Evolutionary conservation across 2,329 filamentous ascomycete genomes (phyloP), one percentile per base, ranked within the genome.

Genomic region (Claviceps sorghi): DNA sequence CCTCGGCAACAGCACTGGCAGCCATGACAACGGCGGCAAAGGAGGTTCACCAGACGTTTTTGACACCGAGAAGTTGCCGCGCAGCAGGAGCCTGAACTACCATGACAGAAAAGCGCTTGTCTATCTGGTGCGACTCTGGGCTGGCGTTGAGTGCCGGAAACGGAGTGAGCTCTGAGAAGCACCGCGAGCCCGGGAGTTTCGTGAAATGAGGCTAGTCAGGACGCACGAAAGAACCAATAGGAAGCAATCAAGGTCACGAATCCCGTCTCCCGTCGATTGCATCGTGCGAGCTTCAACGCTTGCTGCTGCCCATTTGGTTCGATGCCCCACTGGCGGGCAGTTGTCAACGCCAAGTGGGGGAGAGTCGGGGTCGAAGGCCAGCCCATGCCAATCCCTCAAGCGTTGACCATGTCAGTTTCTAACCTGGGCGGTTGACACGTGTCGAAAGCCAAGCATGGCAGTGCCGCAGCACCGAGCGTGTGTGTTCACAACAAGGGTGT

Each of bases 21-120:
- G 43, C 42, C 52, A 53, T 53, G 36, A 38, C 5, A 15, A n/a
- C 34, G 52, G 29, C 32, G 29, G 32, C 4, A 42, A 50, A 53
- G 40, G 10, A n/a, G 34, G 42, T 21, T 13, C 19, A 48, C 48
- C 30, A 17, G 36, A 8, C 17, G 36, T 17, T 21, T 21, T 45
- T 15, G 41, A 50, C 42, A 38, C 42, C 22, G 15, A 47, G 34
- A 45, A 43, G 42, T 47, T 45, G 48, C 43, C 52, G 38, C 9
- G 34, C 17, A 32, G 34, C 13, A 45, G 11, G 41, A 29, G n/a
- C 22, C 26, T 30, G 48, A 30, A 43, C 13, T 47, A 21, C 34
- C 52, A 53, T 53, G 17, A 43, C 52, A 50, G n/a, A 22, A 21
- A 6, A 8, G 21, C 26, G 9, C 19, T 2, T 40, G 34, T 17